Conservation (phyloP, 2,329 filamentous ascomycete species). For the Diaporthe sp. region DNA sequence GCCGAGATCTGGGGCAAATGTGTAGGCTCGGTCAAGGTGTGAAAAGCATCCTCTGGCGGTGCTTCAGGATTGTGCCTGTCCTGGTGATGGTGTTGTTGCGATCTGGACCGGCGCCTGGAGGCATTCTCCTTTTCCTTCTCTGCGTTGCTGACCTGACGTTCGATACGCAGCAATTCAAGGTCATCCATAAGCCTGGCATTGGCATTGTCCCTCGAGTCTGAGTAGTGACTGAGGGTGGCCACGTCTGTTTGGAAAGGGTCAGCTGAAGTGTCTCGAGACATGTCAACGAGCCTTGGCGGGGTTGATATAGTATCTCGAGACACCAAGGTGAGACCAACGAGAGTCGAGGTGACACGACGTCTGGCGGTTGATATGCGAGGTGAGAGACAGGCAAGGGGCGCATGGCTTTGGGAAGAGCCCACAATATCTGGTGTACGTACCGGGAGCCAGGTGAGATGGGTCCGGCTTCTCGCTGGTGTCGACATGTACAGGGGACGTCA, state of each 20-base stretch:
- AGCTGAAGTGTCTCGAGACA: constrained; percentile 25
- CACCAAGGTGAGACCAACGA: constrained; percentile 1
- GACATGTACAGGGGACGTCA: constrained; percentile 33
- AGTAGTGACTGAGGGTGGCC: constrained; percentile 34
- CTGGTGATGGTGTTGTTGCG: constrained; percentile 41
- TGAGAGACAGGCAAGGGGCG: constrained; percentile 14
- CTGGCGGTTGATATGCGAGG: neutral
- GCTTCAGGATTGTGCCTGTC: constrained; percentile 46
- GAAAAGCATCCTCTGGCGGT: constrained; percentile 59
- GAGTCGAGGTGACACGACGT: constrained; percentile 22
- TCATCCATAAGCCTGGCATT: constrained; percentile 56
- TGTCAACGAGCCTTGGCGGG: constrained; percentile 11
- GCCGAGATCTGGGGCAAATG: constrained; percentile 27
- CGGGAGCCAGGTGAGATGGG: constrained; percentile 16
- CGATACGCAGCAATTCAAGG: constrained; percentile 59
- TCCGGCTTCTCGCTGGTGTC: constrained; percentile 33
- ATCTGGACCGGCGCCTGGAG: constrained; percentile 35
- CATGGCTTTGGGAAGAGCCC: neutral
- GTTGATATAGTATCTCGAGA: constrained; percentile 18
- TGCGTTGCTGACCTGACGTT: constrained; percentile 57
- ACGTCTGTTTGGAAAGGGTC: constrained; percentile 31
- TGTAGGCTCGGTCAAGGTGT: constrained; percentile 44
- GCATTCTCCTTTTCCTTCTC: constrained; percentile 47
- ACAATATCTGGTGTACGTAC: constrained; percentile 22
- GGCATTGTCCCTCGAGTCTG: constrained; percentile 44